Base-by-base conservation (phyloP, 768 basidiomycete species). In the Artomyces pyxidatus region DNA sequence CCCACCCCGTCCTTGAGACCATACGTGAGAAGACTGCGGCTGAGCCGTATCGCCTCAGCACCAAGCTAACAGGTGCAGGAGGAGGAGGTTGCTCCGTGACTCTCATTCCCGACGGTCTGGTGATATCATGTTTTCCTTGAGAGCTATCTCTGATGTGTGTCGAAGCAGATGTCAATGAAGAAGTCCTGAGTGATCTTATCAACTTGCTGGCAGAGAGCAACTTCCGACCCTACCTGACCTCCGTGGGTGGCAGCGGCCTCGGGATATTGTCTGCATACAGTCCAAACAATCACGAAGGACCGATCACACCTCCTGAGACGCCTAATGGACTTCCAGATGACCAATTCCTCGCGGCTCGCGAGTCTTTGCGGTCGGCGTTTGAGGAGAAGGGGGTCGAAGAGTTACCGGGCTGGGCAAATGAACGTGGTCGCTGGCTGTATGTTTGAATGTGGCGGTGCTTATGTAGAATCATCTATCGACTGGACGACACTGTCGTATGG, bases 21-120 rank as follows among this genome's bases (percentile, higher is more conserved):
- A 92, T 97, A 56, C 78, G 82, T 47, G 66, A 72, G n/a, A 81
- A 76, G 56, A 89, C 92, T 0, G 65, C 70, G 9, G 72, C 74
- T 9, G 61, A 70, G 53, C 84, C 83, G 7, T 87, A 84, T 67
- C 68, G 69, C 9, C 71, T 98, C 42, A 81, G 81, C 59, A 93
- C 92, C n/a, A 96, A 97, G 71, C 69, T 99, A 49, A 99, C 96
- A 6, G 96, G 96, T 37, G 95, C 96, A 7, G 96, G 96, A 26
- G 96, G 96, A 35, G 96, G 96, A 22, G 96, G 96, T n/a, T 98
- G 96, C 61, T 85, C 93, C 4, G 91, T 98, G 26, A 95, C 94
- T 11, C 77, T 98, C 29, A 75, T 99, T 45, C 96, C 96, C 45
- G 93, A 97, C 68, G 80, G 95, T 94, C 57, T 56, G 83, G 14